phyloP scores from a whole-genome alignment of 202 grass and related monocot species.

The Eragrostis tef region DNA sequence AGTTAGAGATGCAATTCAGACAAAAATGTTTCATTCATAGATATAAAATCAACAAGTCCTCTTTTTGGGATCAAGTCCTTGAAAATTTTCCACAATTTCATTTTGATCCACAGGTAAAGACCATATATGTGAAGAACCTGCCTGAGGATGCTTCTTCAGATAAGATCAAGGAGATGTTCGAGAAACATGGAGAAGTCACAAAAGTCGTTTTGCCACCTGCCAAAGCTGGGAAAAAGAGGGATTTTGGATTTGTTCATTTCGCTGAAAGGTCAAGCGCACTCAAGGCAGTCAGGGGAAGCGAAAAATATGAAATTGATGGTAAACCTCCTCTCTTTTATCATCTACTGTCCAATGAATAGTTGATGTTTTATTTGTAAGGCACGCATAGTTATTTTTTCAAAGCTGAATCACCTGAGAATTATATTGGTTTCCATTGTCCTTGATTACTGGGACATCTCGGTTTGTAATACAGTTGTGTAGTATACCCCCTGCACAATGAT shows the following conservation, averaged over 20 bases:
- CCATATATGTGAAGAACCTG: slow-evolving; percentile 94
- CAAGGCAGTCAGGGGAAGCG: slow-evolving; percentile 82
- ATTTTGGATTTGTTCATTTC: slow-evolving; percentile 98
- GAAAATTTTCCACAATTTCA: background rate
- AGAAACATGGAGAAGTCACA: slow-evolving; percentile 81
- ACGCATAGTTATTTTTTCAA: background rate
- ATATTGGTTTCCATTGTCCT: background rate
- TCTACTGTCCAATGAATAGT: background rate
- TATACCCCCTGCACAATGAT: background rate
- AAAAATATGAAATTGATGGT: slow-evolving; percentile 95
- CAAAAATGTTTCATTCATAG: background rate
- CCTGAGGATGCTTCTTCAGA: slow-evolving; percentile 85
- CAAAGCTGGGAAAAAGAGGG: slow-evolving; percentile 85
- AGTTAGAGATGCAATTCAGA: background rate
- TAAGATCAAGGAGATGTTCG: slow-evolving; percentile 84
- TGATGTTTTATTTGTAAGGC: background rate
- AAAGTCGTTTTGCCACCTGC: slow-evolving; percentile 85
- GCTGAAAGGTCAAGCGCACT: slow-evolving; percentile 91
- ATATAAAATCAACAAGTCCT: background rate
- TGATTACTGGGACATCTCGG: background rate
- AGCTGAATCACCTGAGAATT: background rate
- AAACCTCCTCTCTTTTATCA: slow-evolving; percentile 33
- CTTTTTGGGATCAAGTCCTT: background rate
- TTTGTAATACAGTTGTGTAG: background rate
- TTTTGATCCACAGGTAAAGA: slow-evolving; percentile 71